Percentiles rank a stretch among this genome's conserved stretches.
phyloP scores from a whole-genome alignment of 192 early-diverging fungal genomes.

The Rhizophagus sp. region DNA sequence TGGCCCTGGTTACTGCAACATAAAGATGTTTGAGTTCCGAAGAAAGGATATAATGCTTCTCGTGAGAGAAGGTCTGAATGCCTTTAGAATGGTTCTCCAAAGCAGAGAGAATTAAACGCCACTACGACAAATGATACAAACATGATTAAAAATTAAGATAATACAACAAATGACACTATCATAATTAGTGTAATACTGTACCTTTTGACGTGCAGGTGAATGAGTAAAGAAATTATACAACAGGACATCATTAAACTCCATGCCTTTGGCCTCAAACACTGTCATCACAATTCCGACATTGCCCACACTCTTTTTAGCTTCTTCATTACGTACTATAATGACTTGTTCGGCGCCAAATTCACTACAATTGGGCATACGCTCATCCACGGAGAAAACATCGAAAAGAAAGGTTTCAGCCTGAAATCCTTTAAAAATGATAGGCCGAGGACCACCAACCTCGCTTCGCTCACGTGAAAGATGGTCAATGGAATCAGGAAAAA shows the following conservation, averaged over 20 bases:
- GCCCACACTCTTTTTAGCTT: slow-evolving; percentile 7
- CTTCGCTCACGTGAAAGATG: not conserved
- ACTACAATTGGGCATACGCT: not conserved
- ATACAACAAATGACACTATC: not conserved
- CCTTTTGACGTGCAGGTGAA: slow-evolving; percentile 1
- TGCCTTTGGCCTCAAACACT: slow-evolving; percentile 17
- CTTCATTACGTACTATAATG: slow-evolving; percentile 23
- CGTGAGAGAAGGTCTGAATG: slow-evolving; percentile 9
- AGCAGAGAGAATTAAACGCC: slow-evolving; percentile 14
- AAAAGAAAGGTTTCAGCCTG: not conserved
- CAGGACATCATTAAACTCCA: slow-evolving; percentile 23
- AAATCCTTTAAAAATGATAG: not conserved
- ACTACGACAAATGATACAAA: not conserved
- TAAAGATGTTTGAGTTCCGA: slow-evolving; percentile 29
- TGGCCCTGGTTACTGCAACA: slow-evolving; percentile 25
- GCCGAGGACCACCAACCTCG: slow-evolving; percentile 19
- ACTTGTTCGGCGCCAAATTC: slow-evolving; percentile 11
- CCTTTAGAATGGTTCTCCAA: not conserved
- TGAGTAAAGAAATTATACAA: slow-evolving; percentile 29
- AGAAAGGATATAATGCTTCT: slow-evolving; percentile 23
- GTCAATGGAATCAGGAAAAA: slow-evolving; percentile 30
- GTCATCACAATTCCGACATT: slow-evolving; percentile 13
- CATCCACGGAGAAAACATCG: not conserved
- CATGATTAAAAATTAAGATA: no score
- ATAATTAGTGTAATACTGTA: not conserved